These are phyloP conservation scores for Backusella westeae DNA, from an alignment of 192 early-diverging fungal species.

Conservation along the genomic window DNA sequence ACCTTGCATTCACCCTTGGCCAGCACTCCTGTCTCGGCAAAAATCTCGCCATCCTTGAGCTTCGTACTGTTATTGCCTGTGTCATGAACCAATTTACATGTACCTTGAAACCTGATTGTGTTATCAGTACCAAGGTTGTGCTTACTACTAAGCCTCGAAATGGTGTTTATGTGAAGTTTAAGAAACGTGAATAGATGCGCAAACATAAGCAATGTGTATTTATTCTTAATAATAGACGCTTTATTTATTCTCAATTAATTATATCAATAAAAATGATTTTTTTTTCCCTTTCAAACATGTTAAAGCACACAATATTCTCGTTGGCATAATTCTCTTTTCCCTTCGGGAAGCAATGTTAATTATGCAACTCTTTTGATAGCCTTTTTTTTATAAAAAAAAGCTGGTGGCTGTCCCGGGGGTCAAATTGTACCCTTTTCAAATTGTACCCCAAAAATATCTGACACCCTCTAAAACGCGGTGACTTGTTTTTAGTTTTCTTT, in stretches of 20 bases:
- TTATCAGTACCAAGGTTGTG: constrained; percentile 32
- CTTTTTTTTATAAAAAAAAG: too few relatives aligned
- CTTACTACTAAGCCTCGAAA: constrained; percentile 33
- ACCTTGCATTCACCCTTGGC: constrained; percentile 34
- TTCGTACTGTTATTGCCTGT: constrained; percentile 31
- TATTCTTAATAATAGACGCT: background rate
- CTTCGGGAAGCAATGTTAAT: too few relatives aligned
- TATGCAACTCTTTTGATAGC: too few relatives aligned
- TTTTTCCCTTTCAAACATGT: too few relatives aligned
- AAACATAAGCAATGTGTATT: background rate
- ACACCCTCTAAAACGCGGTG: too few relatives aligned
- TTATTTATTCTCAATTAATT: background rate
- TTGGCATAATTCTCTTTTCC: too few relatives aligned
- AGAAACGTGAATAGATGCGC: background rate
- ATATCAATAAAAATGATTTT: too few relatives aligned
- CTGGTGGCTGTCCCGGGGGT: too few relatives aligned
- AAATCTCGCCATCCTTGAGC: constrained; percentile 32
- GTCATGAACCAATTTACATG: constrained; percentile 22
- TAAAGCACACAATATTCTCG: too few relatives aligned
- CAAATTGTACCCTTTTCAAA: too few relatives aligned
- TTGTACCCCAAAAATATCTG: too few relatives aligned
- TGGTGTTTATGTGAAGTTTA: constrained; percentile 34
- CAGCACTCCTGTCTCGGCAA: constrained; percentile 33
- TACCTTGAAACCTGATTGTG: constrained; percentile 12
- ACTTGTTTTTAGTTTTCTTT: too few relatives aligned